Base-by-base conservation (phyloP, 2,329 filamentous ascomycete species). In the Aspergillus unguis region DNA sequence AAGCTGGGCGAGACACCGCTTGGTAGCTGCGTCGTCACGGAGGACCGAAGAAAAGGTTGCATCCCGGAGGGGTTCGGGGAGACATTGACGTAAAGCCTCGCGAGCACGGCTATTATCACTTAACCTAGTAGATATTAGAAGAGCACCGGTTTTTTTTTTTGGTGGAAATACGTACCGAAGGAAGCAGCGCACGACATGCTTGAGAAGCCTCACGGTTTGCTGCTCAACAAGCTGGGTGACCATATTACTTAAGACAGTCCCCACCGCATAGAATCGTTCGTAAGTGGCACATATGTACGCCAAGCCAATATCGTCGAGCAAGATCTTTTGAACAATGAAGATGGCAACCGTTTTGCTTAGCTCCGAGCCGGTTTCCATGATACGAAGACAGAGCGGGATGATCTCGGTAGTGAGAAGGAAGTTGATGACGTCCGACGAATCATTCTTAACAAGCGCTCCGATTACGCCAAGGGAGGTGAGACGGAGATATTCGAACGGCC, bases 271-370 rank as follows among this genome's bases (percentile, higher is more conserved):
- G 75, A 99, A 99, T 23, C 94, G 84, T 78, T 99, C 94, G 65
- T 99, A 99, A 0, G 94, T 99, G 59, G 95, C 92, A 75, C 94
- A 99, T 54, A 99, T 99, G 73, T 99, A 99, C 66, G 94, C 94
- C 57, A 99, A 81, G 3, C 94, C 94, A 65, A 95, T 92, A 65
- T 99, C 94, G 68, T 99, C 94, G 2, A 99, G 83, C 48, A 99
- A 77, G 27, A 99, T 99, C 80, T 99, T 99, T 75, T 99, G 94
- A 17, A 99, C 94, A 65, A 99, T 99, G 77, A 99, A 99, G 65
- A 99, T 99, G 53, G 94, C 94, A 10, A 99, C 94, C 0, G 94
- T 99, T 79, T 99, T 99, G 79, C 91, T 96, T 55, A 99, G 82
- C 74, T 99, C 94, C 0, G 92, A 96, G 45, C 94, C 94, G 0